Conservation (phyloP, 1,139 yeast species). For the Protomyces inouyei region DNA sequence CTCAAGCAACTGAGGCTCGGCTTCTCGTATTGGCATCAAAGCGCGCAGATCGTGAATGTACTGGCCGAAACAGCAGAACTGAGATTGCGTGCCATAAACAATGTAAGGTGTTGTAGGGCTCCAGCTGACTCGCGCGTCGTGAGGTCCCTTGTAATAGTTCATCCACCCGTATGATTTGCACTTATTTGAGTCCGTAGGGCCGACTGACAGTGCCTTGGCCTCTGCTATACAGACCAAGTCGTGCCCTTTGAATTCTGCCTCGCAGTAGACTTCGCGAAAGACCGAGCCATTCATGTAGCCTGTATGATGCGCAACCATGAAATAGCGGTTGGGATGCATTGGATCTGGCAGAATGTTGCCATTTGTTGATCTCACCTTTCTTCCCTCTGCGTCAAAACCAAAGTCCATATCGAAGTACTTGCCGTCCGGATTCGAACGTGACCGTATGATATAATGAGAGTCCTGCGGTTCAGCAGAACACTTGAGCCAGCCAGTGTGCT, state of each 20-base stretch:
- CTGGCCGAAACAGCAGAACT: slow-evolving; percentile 14
- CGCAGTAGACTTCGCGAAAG: slow-evolving; percentile 9
- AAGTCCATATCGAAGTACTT: not conserved
- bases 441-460: not conserved
- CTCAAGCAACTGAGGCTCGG: not conserved
- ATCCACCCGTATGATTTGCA: not conserved
- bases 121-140: slow-evolving; percentile 19
- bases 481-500: not conserved
- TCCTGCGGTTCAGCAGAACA: not conserved
- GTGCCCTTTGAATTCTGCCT: slow-evolving; percentile 1
- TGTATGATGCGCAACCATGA: slow-evolving; percentile 9
- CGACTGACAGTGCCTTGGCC: slow-evolving; percentile 1
- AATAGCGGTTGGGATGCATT: not conserved
- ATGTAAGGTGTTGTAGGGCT: slow-evolving; percentile 7
- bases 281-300: slow-evolving; percentile 3
- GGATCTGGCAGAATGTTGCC: not conserved
- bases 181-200: not conserved
- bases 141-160: slow-evolving; percentile 8
- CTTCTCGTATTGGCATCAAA: not conserved
- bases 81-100: slow-evolving; percentile 13
- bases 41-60: slow-evolving; percentile 11
- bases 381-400: not conserved
- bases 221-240: slow-evolving; percentile 2
- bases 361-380: not conserved
- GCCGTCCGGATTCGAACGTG: not conserved